phyloP scores from a whole-genome alignment of 2,329 filamentous ascomycete genomes.

The Hymenoscyphus scutula region DNA sequence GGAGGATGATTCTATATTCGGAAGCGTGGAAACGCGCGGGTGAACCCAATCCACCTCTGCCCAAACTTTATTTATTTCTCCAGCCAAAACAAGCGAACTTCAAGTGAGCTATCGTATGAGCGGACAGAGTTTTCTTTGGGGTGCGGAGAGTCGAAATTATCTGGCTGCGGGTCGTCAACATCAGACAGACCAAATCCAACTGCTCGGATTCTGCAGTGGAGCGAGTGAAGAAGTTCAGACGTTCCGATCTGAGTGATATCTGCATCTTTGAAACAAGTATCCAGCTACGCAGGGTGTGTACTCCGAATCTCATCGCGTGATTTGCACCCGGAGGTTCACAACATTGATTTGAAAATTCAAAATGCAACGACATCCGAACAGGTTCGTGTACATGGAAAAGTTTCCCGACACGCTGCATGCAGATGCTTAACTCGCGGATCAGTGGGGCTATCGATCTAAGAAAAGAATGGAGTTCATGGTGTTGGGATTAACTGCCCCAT shows the following conservation, averaged over 20 bases:
- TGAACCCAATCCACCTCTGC: background rate
- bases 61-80: background rate
- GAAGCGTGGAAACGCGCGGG: background rate
- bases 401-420: background rate
- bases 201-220: conserved; percentile 3
- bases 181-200: background rate
- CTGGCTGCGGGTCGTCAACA: background rate
- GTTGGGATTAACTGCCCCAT: background rate
- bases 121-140: background rate
- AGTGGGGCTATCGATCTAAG: background rate
- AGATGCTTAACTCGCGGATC: background rate
- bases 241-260: background rate
- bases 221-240: background rate
- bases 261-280: background rate
- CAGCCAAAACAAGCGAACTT: background rate
- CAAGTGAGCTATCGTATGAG: background rate
- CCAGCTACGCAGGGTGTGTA: background rate
- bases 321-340: background rate
- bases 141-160: background rate
- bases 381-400: background rate
- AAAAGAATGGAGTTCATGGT: background rate
- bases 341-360: background rate
- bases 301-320: background rate
- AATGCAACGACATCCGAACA: background rate
- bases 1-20: background rate